Percentiles rank a stretch among this genome's conserved stretches.
phyloP scores from a whole-genome alignment of 2,329 filamentous ascomycete genomes.

The Phialocephala subalpina region DNA sequence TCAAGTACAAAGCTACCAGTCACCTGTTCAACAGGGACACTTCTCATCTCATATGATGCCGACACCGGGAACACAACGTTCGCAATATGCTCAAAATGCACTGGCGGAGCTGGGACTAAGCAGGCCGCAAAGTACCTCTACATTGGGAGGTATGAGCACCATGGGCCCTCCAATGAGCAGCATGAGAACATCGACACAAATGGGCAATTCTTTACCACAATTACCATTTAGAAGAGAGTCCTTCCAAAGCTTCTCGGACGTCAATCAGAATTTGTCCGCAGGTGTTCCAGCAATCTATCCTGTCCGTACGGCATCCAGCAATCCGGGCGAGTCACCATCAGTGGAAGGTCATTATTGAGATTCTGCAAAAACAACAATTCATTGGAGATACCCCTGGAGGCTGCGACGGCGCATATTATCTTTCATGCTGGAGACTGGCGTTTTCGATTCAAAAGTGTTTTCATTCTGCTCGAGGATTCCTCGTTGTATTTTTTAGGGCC shows the following conservation, averaged over 20 bases:
- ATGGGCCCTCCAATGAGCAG: neutral
- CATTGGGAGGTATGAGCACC: neutral
- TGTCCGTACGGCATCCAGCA: neutral
- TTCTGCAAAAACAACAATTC: neutral
- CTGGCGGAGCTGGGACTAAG: neutral
- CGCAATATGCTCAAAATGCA: neutral
- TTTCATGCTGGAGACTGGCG: conserved; percentile 3
- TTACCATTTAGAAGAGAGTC: neutral
- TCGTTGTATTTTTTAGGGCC: neutral
- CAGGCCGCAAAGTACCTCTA: neutral
- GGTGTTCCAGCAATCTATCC: neutral
- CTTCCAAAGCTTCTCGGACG: neutral
- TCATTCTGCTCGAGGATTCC: neutral
- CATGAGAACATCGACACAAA: neutral
- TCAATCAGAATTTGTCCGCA: neutral
- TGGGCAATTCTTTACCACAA: neutral
- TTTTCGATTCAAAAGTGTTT: conserved; percentile 15
- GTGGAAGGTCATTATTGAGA: neutral
- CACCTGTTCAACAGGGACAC: neutral
- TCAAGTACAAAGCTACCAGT: conserved; percentile 20
- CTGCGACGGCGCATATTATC: neutral
- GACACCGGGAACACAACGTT: neutral
- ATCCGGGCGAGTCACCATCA: neutral
- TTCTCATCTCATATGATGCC: neutral
- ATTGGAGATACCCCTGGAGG: conserved; percentile 7